Conservation (phyloP, 495 filamentous ascomycete genomes). For the Lophiostoma macrostomum region DNA sequence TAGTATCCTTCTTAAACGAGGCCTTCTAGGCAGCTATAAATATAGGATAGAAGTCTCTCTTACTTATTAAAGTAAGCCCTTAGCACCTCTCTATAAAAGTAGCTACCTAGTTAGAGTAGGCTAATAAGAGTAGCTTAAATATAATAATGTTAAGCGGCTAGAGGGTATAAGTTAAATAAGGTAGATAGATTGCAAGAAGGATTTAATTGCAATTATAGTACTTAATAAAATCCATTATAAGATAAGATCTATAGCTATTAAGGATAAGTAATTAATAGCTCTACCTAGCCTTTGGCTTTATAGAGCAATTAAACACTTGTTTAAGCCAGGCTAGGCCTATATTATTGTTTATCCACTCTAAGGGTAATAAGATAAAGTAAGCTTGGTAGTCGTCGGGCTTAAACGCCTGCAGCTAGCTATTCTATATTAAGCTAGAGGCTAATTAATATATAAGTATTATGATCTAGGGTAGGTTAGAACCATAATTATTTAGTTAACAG, state of each 20-base stretch:
- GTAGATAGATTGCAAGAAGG: neutral
- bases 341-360: neutral
- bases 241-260: neutral
- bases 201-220: neutral
- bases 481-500: no score
- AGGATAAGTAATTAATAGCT: neutral
- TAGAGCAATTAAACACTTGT: neutral
- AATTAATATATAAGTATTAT: no score
- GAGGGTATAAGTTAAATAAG: conserved; percentile 1
- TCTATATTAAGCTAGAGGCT: no score
- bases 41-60: conserved; percentile 3
- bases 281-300: neutral
- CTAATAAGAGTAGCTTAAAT: neutral
- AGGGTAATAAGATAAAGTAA: neutral
- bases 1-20: neutral
- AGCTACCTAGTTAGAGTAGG: neutral
- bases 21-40: neutral
- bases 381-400: neutral
- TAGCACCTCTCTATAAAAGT: neutral
- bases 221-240: neutral
- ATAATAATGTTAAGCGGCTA: neutral
- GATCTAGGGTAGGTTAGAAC: no score
- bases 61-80: neutral
- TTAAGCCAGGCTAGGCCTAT: neutral
- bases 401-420: no score